phyloP scores from a whole-genome alignment of 768 basidiomycete species.

The Suillus spraguei region DNA sequence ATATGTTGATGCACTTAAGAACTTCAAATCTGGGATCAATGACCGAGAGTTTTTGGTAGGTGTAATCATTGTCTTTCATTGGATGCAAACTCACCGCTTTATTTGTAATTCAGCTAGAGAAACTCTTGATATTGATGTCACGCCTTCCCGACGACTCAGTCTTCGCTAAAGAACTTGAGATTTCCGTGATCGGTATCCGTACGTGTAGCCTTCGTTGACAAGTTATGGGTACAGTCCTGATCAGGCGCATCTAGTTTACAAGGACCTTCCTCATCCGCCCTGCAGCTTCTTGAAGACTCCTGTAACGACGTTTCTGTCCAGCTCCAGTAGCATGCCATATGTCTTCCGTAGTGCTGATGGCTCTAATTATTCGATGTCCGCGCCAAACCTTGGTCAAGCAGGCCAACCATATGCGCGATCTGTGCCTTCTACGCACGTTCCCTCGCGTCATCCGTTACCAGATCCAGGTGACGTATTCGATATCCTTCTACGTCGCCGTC shows the following conservation, averaged over 20 bases:
- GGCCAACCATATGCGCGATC: constrained; percentile 70
- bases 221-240: neutral
- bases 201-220: constrained; percentile 30
- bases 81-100: constrained; percentile 13
- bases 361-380: constrained; percentile 56
- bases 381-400: constrained; percentile 59
- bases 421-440: constrained; percentile 50
- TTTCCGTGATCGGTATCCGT: constrained; percentile 57
- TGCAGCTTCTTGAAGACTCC: constrained; percentile 20
- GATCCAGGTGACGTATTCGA: constrained; percentile 74
- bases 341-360: constrained; percentile 63
- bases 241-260: constrained; percentile 54
- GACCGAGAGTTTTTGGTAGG: constrained; percentile 65
- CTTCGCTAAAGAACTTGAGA: constrained; percentile 44
- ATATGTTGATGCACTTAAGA: constrained; percentile 47
- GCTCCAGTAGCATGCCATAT: constrained; percentile 39
- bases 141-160: constrained; percentile 38
- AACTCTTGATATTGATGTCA: constrained; percentile 61
- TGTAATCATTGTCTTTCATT: constrained; percentile 11
- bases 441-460: constrained; percentile 53
- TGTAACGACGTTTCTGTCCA: neutral
- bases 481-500: constrained; percentile 51
- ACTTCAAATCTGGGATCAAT: constrained; percentile 47
- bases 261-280: constrained; percentile 81
- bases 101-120: constrained; percentile 57